Evolutionary conservation across 208 protist genomes (phyloP), one percentile per base, ranked within the genome.

Genomic region (Zelonia costaricensis): DNA sequence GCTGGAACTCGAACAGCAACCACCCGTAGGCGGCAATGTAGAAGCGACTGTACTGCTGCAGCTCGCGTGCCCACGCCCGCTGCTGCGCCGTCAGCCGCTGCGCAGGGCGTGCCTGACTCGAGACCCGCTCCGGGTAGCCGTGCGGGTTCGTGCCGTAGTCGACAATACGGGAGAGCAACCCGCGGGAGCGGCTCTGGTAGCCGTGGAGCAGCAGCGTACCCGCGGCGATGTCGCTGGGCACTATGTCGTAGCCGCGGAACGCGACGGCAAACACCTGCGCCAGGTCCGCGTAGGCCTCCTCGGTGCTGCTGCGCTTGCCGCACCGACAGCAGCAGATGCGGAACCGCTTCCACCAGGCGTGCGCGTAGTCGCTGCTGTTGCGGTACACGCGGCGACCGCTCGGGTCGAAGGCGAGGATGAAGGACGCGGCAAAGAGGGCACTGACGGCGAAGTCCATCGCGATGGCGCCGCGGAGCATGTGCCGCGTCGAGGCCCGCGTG

Each of bases 201-300:
- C 73, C 81, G 61, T 93, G 78, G 38, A 94, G 44, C n/a, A 96
- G 71, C n/a, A 96, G 69, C 43, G 91, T 69, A 16, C 91, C 91
- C 0, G 91, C 87, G 10, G 74, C 84, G 20, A 96, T 78, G 62
- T 96, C 91, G 59, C 81, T 91, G 31, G 83, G 84, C 12, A 94
- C 91, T 46, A 96, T 71, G 68, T 93, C 86, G 67, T 90, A 92
- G 18, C 64, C 83, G n/a, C 80, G 74, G 61, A 96, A 96, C 15
- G 80, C 78, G 3, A 60, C 40, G 10, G 90, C 86, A n/a, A 96
- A 61, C 1, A 83, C 80, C 42, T 67, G 64, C 4, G 90, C 84
- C 1, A 88, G 75, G 54, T 78, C 73, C 39, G 38, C 22, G 78
- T 84, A 92, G 27, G 78, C 76, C 13, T 83, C 76, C 43, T 91